Evolutionary conservation across 1,284 basidiomycete genomes (phyloP), one percentile per base, ranked within the genome.

Genomic region (Cutaneotrichosporon arboriforme): DNA sequence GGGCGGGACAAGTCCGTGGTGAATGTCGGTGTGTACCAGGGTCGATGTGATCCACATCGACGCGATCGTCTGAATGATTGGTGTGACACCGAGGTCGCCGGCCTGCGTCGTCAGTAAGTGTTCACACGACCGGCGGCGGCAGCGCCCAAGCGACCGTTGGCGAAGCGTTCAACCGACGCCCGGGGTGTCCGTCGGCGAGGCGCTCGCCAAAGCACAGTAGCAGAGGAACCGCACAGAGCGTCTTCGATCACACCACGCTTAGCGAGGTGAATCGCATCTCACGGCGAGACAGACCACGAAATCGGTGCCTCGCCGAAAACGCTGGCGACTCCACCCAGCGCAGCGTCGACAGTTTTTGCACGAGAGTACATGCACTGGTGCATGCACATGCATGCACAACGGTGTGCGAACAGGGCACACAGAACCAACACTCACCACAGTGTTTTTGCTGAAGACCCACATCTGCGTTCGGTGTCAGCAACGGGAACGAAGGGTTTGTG

Each of bases 31-130:
- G 54, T 75, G 75, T 8, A 76, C 74, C 22, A 76, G 67, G 0
- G 73, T 73, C 10, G 73, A 62, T 10, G 74, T 68, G 59, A 76
- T 76, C 57, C 75, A 54, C 73, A 76, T 75, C 21, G 69, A 69
- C 9, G 61, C 63, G 45, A 65, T 49, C 22, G 65, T 68, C 54
- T 75, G 72, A 51, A 76, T 72, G 49, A 76, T 66, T 2, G 70
- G 69, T 13, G 75, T 75, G 4, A 76, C 73, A 18, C 75, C 75
- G 5, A 76, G 64, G 49, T 75, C 73, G 33, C 74, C 73, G 7
- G 74, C 26, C 26, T 31, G 26, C 26, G 26, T 67, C 15, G 43
- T 52, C 35, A 47, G 35, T 31, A 10, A 10, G 5, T 31, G 26
- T 31, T 31, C 10, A 8, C 39, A 40, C 39, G 15, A 20, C 14